A percentile compares a stretch with the other conserved stretches of the same genome.
Conservation (phyloP, 805 yeast species). For the Saitoella complicata region DNA sequence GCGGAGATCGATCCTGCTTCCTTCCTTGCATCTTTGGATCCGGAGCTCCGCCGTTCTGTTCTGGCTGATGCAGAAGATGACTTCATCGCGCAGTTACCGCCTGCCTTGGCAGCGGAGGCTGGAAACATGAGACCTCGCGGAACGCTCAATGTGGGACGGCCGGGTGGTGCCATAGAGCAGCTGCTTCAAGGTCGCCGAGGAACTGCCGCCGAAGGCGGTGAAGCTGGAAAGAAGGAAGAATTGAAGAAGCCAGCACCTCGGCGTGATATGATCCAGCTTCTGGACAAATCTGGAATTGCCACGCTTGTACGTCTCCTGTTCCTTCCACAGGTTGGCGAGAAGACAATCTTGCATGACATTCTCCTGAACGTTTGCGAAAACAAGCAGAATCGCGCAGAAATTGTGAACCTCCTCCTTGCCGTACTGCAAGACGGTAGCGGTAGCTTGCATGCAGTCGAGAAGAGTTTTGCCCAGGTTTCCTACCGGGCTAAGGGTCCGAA, state of each 20-base stretch:
- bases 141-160: not conserved
- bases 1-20: constrained; percentile 17
- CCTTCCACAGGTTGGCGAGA: constrained; percentile 46
- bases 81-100: constrained; percentile 18
- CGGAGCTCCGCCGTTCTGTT: constrained; percentile 19
- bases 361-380: constrained; percentile 53
- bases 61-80: constrained; percentile 21
- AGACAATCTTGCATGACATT: constrained; percentile 50
- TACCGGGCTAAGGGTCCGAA: constrained; percentile 27
- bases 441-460: constrained; percentile 45
- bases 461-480: constrained; percentile 41
- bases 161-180: too few species aligned
- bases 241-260: constrained; percentile 23
- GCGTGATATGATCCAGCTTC: constrained; percentile 40
- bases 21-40: constrained; percentile 20
- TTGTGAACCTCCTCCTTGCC: constrained; percentile 48
- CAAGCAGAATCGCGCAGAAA: constrained; percentile 63
- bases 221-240: constrained; percentile 8
- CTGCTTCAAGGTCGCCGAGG: not conserved
- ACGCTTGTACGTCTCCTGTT: constrained; percentile 55
- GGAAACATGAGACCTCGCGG: constrained; percentile 14
- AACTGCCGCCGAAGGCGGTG: constrained; percentile 22
- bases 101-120: constrained; percentile 20
- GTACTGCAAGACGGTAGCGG: constrained; percentile 61
- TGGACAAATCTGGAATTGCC: constrained; percentile 63